Evolutionary conservation across 2,329 filamentous ascomycete genomes (phyloP).

Genomic region (Chaetomiaceae sp.): DNA sequence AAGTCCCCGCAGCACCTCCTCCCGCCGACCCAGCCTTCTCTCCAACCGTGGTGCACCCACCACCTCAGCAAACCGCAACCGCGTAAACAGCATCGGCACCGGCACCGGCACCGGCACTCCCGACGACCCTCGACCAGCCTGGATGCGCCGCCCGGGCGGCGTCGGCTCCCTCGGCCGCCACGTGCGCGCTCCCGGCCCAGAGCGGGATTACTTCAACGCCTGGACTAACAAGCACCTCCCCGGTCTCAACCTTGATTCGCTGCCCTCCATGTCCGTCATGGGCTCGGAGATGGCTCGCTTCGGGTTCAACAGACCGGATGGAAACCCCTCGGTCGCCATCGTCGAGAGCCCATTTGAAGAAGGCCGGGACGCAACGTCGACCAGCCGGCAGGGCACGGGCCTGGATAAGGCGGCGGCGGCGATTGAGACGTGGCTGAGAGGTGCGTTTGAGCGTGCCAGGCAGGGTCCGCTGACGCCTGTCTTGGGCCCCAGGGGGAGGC

Average conservation of each 20-base stretch:
- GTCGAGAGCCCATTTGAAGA: constrained; percentile 51
- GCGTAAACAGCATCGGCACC: constrained; percentile 35
- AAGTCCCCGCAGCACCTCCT: constrained; percentile 34
- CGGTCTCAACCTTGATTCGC: constrained; percentile 64
- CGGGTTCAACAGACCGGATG: constrained; percentile 44
- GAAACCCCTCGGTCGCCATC: constrained; percentile 34
- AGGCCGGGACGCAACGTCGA: constrained; percentile 39
- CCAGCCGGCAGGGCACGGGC: constrained; percentile 45
- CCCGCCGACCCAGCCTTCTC: constrained; percentile 43
- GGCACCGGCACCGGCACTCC: constrained; percentile 29
- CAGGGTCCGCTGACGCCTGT: constrained; percentile 44
- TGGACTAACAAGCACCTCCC: constrained; percentile 82
- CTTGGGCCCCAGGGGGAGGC: constrained; percentile 31
- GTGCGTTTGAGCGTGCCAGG: constrained; percentile 59
- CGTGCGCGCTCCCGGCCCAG: constrained; percentile 72
- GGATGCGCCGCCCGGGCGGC: constrained; percentile 80
- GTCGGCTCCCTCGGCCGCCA: constrained; percentile 75
- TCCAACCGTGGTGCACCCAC: constrained; percentile 30
- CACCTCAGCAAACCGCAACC: constrained; percentile 32
- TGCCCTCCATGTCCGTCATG: constrained; percentile 63
- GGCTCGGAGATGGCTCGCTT: constrained; percentile 57
- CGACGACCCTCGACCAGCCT: constrained; percentile 45
- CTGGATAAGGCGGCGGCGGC: constrained; percentile 82
- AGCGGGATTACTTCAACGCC: constrained; percentile 76
- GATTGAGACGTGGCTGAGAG: constrained; percentile 86